phyloP scores from a whole-genome alignment of 495 filamentous ascomycete genomes.

The Penicillium malachiteum region DNA sequence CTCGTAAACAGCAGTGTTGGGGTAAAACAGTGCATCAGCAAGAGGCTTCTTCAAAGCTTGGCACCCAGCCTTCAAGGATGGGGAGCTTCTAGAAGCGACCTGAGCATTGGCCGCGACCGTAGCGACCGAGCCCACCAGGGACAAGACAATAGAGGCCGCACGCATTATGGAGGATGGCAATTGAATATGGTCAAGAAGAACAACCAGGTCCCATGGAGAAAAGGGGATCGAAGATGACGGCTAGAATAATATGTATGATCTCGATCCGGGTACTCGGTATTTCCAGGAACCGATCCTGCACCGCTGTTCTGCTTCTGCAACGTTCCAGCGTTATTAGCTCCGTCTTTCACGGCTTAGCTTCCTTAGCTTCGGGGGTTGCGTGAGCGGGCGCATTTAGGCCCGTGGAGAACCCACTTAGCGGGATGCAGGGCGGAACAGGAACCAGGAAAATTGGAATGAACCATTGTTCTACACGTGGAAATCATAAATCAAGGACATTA shows the following conservation, averaged over 20 bases:
- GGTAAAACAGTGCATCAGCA: conserved; percentile 22
- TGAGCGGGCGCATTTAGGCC: conserved; percentile 4
- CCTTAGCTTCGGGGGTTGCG: conserved; percentile 6
- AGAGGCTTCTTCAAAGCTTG: conserved; percentile 17
- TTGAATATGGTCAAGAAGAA: background rate
- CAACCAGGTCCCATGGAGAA: background rate
- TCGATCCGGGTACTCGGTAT: too few relatives aligned
- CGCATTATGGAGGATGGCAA: conserved; percentile 17
- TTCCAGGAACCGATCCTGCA: too few relatives aligned
- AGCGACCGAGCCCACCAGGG: conserved; percentile 19
- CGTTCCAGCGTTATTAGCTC: background rate
- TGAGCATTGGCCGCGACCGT: conserved; percentile 1
- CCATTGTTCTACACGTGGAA: too few relatives aligned
- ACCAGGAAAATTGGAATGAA: conserved; percentile 10
- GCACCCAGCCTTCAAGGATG: conserved; percentile 14
- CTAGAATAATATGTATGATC: background rate
- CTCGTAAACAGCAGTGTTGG: conserved; percentile 24
- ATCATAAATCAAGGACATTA: too few relatives aligned
- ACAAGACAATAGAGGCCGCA: conserved; percentile 15
- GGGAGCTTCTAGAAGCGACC: background rate
- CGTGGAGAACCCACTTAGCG: conserved; percentile 17
- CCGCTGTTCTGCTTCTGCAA: too few relatives aligned
- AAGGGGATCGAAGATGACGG: background rate
- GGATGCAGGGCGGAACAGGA: conserved; percentile 3
- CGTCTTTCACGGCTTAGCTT: conserved; percentile 1